Evolutionary conservation across 441 rosid species (phyloP).

Genomic region (Gossypium schwendimanii): DNA sequence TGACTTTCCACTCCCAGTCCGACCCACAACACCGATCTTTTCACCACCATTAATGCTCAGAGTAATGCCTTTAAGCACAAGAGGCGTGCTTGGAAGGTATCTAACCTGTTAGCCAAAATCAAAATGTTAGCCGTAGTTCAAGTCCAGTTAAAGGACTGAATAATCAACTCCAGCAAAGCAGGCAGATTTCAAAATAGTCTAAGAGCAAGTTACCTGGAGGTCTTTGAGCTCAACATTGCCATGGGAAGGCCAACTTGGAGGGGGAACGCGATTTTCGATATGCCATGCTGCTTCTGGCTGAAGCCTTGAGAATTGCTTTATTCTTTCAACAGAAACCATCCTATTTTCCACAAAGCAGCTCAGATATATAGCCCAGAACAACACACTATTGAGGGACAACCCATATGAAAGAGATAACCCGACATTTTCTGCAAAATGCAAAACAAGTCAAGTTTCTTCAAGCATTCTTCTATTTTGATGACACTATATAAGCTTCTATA

Average conservation of each 20-base stretch:
- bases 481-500: background rate
- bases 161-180: background rate
- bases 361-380: conserved; percentile 71
- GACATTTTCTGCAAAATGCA: conserved; percentile 52
- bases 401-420: conserved; percentile 93
- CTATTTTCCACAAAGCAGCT: conserved; percentile 85
- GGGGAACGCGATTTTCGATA: conserved; percentile 53
- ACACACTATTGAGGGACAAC: conserved; percentile 65
- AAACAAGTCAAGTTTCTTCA: conserved; percentile 5
- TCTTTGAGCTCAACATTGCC: conserved; percentile 68
- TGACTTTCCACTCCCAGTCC: conserved; percentile 94
- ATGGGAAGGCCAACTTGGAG: conserved; percentile 64
- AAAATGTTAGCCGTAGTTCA: background rate
- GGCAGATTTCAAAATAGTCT: background rate
- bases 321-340: conserved; percentile 90
- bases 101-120: conserved; percentile 47
- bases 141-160: background rate
- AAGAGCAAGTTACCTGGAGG: conserved; percentile 47
- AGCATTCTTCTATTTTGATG: background rate
- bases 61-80: conserved; percentile 74
- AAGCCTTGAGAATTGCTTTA: conserved; percentile 75
- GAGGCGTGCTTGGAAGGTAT: conserved; percentile 78
- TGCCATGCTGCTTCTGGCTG: conserved; percentile 77
- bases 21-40: conserved; percentile 84
- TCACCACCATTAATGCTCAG: conserved; percentile 79